A percentile compares a stretch with the other conserved stretches of the same genome.
phyloP scores from a whole-genome alignment of 495 filamentous ascomycete genomes.

The Aspergillus heteromorphus region DNA sequence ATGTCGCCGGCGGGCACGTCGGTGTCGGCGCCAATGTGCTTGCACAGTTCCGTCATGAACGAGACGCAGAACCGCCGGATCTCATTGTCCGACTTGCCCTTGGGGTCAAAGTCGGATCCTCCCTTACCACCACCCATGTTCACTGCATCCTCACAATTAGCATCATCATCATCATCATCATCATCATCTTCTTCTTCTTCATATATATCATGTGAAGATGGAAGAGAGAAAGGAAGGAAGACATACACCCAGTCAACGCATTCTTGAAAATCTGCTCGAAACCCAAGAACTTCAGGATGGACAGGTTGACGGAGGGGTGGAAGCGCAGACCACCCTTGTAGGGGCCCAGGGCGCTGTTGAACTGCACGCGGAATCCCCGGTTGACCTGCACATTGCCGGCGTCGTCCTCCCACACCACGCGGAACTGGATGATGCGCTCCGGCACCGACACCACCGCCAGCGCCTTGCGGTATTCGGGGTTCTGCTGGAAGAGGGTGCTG shows the following conservation, averaged over 20 bases:
- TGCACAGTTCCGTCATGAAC: constrained; percentile 92
- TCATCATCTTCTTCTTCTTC: too few relatives aligned
- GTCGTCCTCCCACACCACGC: constrained; percentile 95
- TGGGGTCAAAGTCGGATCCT: constrained; percentile 98
- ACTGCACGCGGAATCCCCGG: constrained; percentile 95
- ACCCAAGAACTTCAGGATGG: constrained; percentile 95
- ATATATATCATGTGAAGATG: too few relatives aligned
- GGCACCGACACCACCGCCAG: constrained; percentile 84
- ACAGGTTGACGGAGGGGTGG: constrained; percentile 94
- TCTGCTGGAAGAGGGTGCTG: constrained; percentile 85
- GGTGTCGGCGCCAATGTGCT: constrained; percentile 94
- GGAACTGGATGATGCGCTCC: constrained; percentile 95
- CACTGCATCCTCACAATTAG: constrained; percentile 7
- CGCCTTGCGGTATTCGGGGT: constrained; percentile 90
- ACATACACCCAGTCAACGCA: constrained; percentile 72
- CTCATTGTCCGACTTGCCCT: constrained; percentile 96
- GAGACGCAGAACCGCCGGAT: constrained; percentile 95
- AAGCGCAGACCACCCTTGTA: constrained; percentile 98
- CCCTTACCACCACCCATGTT: constrained; percentile 99
- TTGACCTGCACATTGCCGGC: constrained; percentile 82
- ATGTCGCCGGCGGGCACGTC: constrained; percentile 96
- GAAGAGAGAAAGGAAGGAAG: neutral
- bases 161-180: neutral
- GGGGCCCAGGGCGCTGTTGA: constrained; percentile 95
- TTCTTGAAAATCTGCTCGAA: constrained; percentile 99